Conservation (phyloP, 352 stramenopile species). For the Thraustochytrium sp. region DNA sequence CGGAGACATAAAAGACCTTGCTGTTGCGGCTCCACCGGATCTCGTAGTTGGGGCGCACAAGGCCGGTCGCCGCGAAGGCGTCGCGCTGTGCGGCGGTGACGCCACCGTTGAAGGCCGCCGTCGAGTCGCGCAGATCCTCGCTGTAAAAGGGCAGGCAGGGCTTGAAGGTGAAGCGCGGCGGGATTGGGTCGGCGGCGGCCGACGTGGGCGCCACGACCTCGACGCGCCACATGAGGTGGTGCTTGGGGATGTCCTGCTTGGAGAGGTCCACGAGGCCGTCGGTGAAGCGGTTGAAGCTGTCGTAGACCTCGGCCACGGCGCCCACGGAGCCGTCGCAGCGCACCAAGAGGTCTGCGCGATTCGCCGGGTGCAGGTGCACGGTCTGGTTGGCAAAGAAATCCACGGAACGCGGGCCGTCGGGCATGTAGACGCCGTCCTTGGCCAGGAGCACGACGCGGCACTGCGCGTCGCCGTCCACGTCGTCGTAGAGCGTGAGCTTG, state of each 20-base stretch:
- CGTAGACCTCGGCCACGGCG: background rate
- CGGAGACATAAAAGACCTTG: background rate
- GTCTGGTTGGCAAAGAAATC: background rate
- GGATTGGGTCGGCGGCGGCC: background rate
- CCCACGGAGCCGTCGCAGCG: background rate
- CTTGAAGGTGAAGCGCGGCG: background rate
- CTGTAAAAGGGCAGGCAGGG: conserved; percentile 34
- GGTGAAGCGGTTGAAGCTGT: conserved; percentile 14
- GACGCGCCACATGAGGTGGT: conserved; percentile 7
- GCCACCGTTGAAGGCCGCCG: background rate
- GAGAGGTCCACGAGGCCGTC: conserved; percentile 40
- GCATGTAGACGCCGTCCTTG: conserved; percentile 23
- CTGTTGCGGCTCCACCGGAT: background rate
- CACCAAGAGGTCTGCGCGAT: conserved; percentile 29
- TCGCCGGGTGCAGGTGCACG: background rate
- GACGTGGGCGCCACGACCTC: background rate
- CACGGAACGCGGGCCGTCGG: background rate
- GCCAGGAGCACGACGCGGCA: background rate
- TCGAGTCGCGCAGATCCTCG: background rate
- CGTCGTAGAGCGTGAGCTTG: conserved; percentile 54
- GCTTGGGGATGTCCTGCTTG: background rate
- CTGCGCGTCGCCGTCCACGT: background rate
- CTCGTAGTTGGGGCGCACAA: background rate
- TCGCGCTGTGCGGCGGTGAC: background rate
- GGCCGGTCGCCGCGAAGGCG: background rate